phyloP scores from a whole-genome alignment of 176 grass and related monocot genomes.

The Oryza nivara region DNA sequence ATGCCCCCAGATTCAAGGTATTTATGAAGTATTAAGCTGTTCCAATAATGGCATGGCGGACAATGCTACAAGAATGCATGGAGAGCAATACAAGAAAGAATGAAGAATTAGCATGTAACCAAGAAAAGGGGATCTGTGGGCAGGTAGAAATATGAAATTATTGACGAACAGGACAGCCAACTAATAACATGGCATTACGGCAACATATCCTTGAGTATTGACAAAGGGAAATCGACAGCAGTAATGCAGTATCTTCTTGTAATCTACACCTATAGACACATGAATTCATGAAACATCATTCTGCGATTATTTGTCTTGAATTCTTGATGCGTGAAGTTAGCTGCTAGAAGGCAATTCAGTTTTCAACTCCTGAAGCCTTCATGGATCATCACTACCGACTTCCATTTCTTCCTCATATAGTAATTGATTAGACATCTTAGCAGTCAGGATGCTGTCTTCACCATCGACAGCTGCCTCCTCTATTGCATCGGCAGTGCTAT shows the following conservation, averaged over 20 bases:
- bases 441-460: conserved; percentile 15
- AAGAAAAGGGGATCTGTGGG: neutral
- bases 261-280: neutral
- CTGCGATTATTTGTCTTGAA: neutral
- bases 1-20: neutral
- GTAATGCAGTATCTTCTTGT: neutral
- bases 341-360: neutral
- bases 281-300: neutral
- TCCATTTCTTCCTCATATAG: neutral
- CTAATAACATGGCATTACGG: conserved; percentile 12
- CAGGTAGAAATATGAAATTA: neutral
- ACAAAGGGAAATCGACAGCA: conserved; percentile 14
- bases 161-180: conserved; percentile 2
- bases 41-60: neutral
- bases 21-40: neutral
- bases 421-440: neutral
- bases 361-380: neutral
- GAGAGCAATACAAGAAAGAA: neutral
- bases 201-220: conserved; percentile 23
- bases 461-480: neutral
- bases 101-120: conserved; percentile 10
- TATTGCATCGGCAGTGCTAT: conserved; percentile 33
- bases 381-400: neutral
- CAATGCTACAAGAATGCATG: neutral
- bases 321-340: neutral